Evolutionary conservation across 2,329 filamentous ascomycete species (phyloP).

Genomic region (Alternaria consortialis): DNA sequence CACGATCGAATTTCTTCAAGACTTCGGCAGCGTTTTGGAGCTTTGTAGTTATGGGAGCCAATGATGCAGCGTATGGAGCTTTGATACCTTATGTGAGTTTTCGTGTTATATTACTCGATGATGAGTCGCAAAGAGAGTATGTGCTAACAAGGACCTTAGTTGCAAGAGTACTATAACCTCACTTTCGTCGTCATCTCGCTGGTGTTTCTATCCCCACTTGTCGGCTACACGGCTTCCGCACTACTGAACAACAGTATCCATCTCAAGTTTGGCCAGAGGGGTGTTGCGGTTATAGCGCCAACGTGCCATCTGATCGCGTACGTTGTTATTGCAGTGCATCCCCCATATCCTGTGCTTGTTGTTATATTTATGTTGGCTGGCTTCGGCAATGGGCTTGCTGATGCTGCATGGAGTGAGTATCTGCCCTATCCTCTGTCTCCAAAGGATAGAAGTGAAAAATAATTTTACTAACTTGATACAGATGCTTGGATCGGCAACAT

Average conservation of each 20-base stretch:
- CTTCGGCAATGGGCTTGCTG: slow-evolving; percentile 75
- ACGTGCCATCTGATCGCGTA: slow-evolving; percentile 71
- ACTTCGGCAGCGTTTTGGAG: slow-evolving; percentile 67
- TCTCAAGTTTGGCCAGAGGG: slow-evolving; percentile 72
- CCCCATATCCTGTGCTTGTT: slow-evolving; percentile 73
- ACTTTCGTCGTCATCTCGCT: slow-evolving; percentile 71
- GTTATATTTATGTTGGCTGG: slow-evolving; percentile 72
- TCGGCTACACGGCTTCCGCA: slow-evolving; percentile 71
- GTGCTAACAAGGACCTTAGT: slow-evolving; percentile 46
- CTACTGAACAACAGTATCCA: slow-evolving; percentile 72
- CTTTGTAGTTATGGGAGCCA: slow-evolving; percentile 73
- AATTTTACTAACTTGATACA: neutral
- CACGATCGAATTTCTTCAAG: slow-evolving; percentile 66
- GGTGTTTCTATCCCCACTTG: slow-evolving; percentile 72
- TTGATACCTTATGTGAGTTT: slow-evolving; percentile 59
- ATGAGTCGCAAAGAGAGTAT: neutral
- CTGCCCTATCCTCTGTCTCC: neutral
- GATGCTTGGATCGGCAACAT: slow-evolving; percentile 73
- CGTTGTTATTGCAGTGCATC: slow-evolving; percentile 70
- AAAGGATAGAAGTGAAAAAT: neutral
- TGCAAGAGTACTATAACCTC: slow-evolving; percentile 70
- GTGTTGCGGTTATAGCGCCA: slow-evolving; percentile 73
- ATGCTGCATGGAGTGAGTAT: slow-evolving; percentile 60
- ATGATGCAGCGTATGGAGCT: slow-evolving; percentile 70
- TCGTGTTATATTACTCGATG: neutral